phyloP scores from a whole-genome alignment of 768 basidiomycete species.

The Leccinum broughii region DNA sequence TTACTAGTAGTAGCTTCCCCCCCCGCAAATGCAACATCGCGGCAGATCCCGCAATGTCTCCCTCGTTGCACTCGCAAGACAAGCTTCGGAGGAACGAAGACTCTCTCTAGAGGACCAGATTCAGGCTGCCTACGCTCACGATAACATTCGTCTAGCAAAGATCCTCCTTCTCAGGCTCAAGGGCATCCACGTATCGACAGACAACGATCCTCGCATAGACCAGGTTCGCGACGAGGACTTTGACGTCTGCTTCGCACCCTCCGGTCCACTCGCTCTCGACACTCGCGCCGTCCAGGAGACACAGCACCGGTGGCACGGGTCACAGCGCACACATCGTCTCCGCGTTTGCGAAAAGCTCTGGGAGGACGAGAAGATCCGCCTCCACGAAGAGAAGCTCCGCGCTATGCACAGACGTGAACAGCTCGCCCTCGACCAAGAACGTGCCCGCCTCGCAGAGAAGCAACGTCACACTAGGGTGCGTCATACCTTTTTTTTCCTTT shows the following conservation, averaged over 20 bases:
- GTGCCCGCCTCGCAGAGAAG: conserved; percentile 24
- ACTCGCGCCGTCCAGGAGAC: conserved; percentile 40
- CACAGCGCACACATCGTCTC: conserved; percentile 41
- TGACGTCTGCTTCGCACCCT: conserved; percentile 38
- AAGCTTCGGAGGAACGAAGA: conserved; percentile 43
- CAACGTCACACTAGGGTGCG: conserved; percentile 26
- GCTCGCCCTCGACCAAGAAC: conserved; percentile 28
- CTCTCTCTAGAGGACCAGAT: conserved; percentile 61
- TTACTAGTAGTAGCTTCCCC: conserved; percentile 12
- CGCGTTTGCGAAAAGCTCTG: conserved; percentile 48
- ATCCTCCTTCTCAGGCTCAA: conserved; percentile 59
- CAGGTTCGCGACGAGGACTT: conserved; percentile 55
- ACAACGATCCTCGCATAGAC: conserved; percentile 64
- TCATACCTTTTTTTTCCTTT: background rate
- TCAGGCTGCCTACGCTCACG: conserved; percentile 64
- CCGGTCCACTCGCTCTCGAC: conserved; percentile 40
- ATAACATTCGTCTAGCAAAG: conserved; percentile 67
- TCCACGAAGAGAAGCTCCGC: conserved; percentile 40
- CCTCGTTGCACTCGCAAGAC: conserved; percentile 42
- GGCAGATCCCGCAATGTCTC: conserved; percentile 47
- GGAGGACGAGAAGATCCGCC: conserved; percentile 46
- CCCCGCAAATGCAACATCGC: conserved; percentile 32
- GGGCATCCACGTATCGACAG: conserved; percentile 58
- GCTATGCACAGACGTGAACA: conserved; percentile 38
- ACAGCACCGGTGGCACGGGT: conserved; percentile 35